These are phyloP conservation scores for Dichotomocladium elegans DNA, from an alignment of 371 early-diverging fungal genomes.

Conservation along the genomic window DNA sequence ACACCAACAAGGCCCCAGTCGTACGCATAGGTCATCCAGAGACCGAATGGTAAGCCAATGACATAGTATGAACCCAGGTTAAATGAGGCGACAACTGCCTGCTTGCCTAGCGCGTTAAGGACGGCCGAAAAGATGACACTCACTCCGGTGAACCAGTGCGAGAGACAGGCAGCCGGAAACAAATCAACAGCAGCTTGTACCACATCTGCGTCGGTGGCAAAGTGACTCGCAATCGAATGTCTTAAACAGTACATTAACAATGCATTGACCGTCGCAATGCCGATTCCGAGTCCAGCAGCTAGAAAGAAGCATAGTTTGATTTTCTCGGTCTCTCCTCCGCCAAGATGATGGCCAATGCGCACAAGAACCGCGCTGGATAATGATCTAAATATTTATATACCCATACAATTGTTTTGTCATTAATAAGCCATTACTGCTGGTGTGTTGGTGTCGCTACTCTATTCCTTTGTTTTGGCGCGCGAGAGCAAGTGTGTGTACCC, in stretches of 20 bases:
- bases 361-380: slow-evolving; percentile 28
- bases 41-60: slow-evolving; percentile 35
- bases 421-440: neutral
- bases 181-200: slow-evolving; percentile 42
- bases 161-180: slow-evolving; percentile 70
- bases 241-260: slow-evolving; percentile 17
- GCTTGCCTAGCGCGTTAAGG: slow-evolving; percentile 37
- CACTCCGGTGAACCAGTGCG: slow-evolving; percentile 56
- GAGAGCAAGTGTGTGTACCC: too few species aligned
- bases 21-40: slow-evolving; percentile 24
- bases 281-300: slow-evolving; percentile 11
- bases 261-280: slow-evolving; percentile 17
- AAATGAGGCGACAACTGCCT: slow-evolving; percentile 29
- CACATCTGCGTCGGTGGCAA: slow-evolving; percentile 52
- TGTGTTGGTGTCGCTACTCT: too few species aligned
- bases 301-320: slow-evolving; percentile 19
- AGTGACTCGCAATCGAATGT: slow-evolving; percentile 23
- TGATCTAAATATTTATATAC: slow-evolving; percentile 10
- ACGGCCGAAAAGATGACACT: slow-evolving; percentile 31
- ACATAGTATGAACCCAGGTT: slow-evolving; percentile 31
- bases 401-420: neutral
- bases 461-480: too few species aligned
- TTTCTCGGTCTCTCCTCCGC: slow-evolving; percentile 24
- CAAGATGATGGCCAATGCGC: slow-evolving; percentile 38
- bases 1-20: slow-evolving; percentile 31